phyloP scores from a whole-genome alignment of 2,329 filamentous ascomycete genomes.

The Cercospora zeae-maydis region DNA sequence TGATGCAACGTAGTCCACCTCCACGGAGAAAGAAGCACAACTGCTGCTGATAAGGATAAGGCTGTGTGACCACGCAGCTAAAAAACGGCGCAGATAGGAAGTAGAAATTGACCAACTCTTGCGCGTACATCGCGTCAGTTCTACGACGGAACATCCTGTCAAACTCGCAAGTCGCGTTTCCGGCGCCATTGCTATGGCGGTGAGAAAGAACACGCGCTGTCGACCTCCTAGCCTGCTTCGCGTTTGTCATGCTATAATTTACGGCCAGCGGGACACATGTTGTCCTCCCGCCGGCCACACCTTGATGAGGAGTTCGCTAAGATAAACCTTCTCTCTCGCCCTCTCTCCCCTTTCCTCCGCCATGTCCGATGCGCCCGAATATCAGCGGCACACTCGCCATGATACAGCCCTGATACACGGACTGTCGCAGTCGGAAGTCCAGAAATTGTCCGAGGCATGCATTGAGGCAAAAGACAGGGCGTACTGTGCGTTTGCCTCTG shows the following conservation, averaged over 20 bases:
- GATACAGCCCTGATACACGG: slow-evolving; percentile 46
- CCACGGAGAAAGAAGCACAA: slow-evolving; percentile 11
- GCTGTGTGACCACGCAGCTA: not conserved
- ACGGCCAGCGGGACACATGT: slow-evolving; percentile 1
- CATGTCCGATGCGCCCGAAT: slow-evolving; percentile 33
- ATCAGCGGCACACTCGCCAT: slow-evolving; percentile 37
- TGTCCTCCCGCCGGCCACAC: not conserved
- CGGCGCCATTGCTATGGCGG: not conserved
- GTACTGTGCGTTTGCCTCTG: slow-evolving; percentile 61
- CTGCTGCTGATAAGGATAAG: slow-evolving; percentile 7
- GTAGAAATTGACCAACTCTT: not conserved
- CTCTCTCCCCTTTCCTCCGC: slow-evolving; percentile 29
- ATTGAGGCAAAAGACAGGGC: slow-evolving; percentile 70
- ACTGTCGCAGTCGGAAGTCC: slow-evolving; percentile 62
- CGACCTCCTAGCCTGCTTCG: not conserved
- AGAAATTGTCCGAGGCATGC: slow-evolving; percentile 59
- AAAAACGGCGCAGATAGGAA: not conserved
- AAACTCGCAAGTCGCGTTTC: not conserved
- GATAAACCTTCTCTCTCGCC: slow-evolving; percentile 18
- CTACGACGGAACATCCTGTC: not conserved
- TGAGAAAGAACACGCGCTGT: not conserved
- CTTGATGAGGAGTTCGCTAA: not conserved
- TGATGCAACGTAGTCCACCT: not conserved
- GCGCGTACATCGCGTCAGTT: not conserved
- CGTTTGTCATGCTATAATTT: not conserved